Evolutionary conservation across 495 filamentous ascomycete genomes (phyloP).

Genomic region (Chaetomium cochliodes): DNA sequence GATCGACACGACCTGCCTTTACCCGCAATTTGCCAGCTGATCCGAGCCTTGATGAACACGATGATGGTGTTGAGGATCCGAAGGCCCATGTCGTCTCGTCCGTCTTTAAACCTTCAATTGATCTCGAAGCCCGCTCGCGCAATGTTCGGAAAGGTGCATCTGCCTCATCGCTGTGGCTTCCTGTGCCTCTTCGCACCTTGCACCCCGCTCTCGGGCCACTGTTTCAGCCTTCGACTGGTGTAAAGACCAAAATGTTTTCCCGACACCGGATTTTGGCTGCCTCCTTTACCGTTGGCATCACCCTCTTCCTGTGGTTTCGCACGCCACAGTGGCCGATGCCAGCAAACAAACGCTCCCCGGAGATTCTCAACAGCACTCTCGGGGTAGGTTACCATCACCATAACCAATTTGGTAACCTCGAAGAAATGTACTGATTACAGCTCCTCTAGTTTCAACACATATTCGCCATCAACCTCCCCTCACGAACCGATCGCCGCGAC

Average conservation of each 20-base stretch:
- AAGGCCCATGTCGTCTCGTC: too few species aligned
- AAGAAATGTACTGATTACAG: neutral
- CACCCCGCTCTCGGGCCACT: neutral
- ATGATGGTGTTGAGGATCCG: too few species aligned
- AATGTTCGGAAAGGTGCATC: neutral
- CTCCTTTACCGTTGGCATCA: conserved; percentile 9
- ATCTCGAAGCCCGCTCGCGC: too few species aligned
- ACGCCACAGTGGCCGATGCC: neutral
- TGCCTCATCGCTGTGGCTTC: neutral
- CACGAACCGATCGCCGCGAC: conserved; percentile 63
- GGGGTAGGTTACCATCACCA: conserved; percentile 28
- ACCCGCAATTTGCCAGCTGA: too few species aligned
- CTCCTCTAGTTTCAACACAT: conserved; percentile 56
- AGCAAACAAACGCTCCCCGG: neutral
- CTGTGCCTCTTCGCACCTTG: neutral
- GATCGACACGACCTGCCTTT: too few species aligned
- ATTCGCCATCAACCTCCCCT: conserved; percentile 60
- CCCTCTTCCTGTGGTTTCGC: conserved; percentile 17
- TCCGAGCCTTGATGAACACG: too few species aligned
- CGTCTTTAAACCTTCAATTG: too few species aligned
- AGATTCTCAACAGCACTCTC: conserved; percentile 35
- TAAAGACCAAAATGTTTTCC: conserved; percentile 21
- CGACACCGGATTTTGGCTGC: conserved; percentile 21
- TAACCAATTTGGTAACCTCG: too few species aligned
- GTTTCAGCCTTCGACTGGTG: conserved; percentile 16